Evolutionary conservation across 1,284 basidiomycete genomes (phyloP), one percentile per base, ranked within the genome.

Genomic region (Gomphus sp.): DNA sequence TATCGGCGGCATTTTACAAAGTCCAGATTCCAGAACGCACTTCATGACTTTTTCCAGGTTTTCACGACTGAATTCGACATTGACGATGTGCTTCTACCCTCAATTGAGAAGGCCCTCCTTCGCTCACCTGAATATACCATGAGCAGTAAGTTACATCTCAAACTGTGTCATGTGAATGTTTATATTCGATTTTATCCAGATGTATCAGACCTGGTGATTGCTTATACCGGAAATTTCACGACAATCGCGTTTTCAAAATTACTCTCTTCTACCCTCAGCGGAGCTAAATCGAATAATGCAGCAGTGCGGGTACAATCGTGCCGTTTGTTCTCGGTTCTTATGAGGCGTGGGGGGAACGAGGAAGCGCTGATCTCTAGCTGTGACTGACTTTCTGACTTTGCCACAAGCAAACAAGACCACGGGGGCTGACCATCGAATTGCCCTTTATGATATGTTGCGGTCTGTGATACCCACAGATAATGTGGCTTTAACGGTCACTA

Each of bases 331-430:
- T 74, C 76, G 55, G 76, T 80, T 8, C 65, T 90, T 51, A 66
- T 83, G 4, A 60, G 68, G 31, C 73, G 72, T 31, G 67, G 66
- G 62, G 68, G 39, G 51, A 64, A 62, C 9, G 64, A 70, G 16
- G 63, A 71, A 4, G 67, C 72, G 14, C 70, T 74, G 73, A 11
- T 76, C 78, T 57, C 64, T 78, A 3, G 78, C 80, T 4, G 79
- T 81, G 2, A 71, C 76, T 10, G 91, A 94, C 63, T 71, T 94
- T 1, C 74, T 93, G 12, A 73, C 75, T 14, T 77, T 92, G 0
- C 88, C 91, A 4, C 87, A 89, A 67, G 72, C 84, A 0, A 88
- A 91, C 36, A 98, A 96, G 74, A 91, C 91, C 0, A 75, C 85
- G 0, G 91, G 91, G 2, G 80, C 89, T 3, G 93, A 95, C 61